Conservation (phyloP, 768 basidiomycete species). For the Tulasnella sp. region DNA sequence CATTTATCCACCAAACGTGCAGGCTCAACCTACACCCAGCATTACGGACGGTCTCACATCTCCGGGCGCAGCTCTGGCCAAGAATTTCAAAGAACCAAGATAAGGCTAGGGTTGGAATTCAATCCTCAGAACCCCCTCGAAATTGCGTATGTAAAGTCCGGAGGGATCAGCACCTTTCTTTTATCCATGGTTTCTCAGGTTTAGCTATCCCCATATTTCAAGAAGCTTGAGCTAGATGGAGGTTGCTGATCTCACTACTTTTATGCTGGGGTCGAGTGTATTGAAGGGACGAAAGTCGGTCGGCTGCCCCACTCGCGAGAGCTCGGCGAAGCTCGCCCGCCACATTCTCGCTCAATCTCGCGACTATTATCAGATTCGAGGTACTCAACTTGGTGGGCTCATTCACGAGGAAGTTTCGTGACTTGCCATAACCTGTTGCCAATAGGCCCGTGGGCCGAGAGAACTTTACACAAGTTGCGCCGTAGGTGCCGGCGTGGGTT, state of each 20-base stretch:
- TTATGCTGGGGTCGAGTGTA: not conserved
- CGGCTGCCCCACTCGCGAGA: not conserved
- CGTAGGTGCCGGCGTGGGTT: not conserved
- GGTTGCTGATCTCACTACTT: not conserved
- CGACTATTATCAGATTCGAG: not conserved
- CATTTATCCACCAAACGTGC: constrained; percentile 7
- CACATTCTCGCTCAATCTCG: constrained; percentile 6
- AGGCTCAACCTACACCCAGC: constrained; percentile 4
- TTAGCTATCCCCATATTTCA: not conserved
- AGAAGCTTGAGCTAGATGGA: not conserved
- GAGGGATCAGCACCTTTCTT: not conserved
- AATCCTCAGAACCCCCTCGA: not conserved
- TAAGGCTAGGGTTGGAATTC: constrained; percentile 6
- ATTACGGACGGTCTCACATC: constrained; percentile 1
- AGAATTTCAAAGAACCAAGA: constrained; percentile 9
- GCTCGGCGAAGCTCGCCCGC: not conserved
- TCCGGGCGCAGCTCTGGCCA: constrained; percentile 7
- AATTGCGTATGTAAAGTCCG: constrained; percentile 10
- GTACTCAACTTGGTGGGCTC: not conserved
- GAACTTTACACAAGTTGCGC: not conserved
- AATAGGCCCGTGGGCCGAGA: not conserved
- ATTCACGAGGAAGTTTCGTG: not conserved
- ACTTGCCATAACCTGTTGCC: not conserved
- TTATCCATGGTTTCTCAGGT: not conserved
- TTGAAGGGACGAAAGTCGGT: not conserved